Evolutionary conservation across 345 rosid genomes (phyloP).

Genomic region (Aurinia saxatilis): DNA sequence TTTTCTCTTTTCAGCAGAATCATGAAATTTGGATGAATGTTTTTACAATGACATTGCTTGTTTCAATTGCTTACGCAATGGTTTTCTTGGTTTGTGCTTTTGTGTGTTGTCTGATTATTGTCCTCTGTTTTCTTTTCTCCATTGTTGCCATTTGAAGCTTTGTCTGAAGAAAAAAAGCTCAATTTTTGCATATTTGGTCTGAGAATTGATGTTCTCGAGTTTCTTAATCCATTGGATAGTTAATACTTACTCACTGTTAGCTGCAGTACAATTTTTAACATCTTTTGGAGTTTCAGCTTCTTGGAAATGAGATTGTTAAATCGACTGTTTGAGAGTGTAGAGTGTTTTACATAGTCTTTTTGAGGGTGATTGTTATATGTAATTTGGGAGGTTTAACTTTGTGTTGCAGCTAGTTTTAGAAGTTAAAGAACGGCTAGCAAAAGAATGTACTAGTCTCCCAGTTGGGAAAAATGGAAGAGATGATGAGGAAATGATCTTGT

Average conservation of each 20-base stretch:
- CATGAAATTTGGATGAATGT: conserved; percentile 1
- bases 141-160: conserved; percentile 2
- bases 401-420: conserved; percentile 63
- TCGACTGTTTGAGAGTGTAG: neutral
- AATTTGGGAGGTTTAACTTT: neutral
- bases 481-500: conserved; percentile 85
- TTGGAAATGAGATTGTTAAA: neutral
- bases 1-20: conserved; percentile 10
- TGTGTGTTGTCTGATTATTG: neutral
- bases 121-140: conserved; percentile 3
- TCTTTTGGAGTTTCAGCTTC: neutral
- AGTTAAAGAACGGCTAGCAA: conserved; percentile 65
- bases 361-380: neutral
- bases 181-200: neutral
- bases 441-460: conserved; percentile 51
- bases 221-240: neutral
- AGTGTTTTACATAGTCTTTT: neutral
- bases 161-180: neutral
- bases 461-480: conserved; percentile 83
- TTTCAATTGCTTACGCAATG: conserved; percentile 9
- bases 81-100: neutral
- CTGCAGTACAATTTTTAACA: neutral
- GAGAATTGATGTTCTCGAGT: neutral
- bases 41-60: conserved; percentile 2
- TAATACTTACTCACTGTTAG: neutral